phyloP scores from a whole-genome alignment of 1,284 basidiomycete species.

The Taiwanofungus camphoratus region DNA sequence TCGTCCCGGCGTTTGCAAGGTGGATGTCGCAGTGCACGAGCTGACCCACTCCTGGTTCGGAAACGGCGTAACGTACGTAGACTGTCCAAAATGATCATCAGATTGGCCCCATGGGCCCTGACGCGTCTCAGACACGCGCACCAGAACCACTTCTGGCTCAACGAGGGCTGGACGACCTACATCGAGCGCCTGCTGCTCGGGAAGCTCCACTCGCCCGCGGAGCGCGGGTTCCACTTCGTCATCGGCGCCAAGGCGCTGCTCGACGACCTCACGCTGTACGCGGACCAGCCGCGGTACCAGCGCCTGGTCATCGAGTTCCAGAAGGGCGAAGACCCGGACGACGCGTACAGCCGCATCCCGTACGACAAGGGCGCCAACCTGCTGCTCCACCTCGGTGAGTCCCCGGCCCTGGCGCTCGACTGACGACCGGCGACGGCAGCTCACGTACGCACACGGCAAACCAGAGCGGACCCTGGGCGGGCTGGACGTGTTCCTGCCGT shows the following conservation, averaged over 20 bases:
- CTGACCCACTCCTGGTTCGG: constrained; percentile 82
- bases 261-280: constrained; percentile 65
- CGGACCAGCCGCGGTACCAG: constrained; percentile 70
- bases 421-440: no score
- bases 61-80: constrained; percentile 71
- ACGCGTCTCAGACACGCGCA: constrained; percentile 66
- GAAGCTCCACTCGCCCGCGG: constrained; percentile 69
- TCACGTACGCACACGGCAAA: no score
- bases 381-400: constrained; percentile 57
- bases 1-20: constrained; percentile 12
- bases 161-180: constrained; percentile 94
- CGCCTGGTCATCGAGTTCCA: constrained; percentile 83
- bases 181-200: constrained; percentile 83
- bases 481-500: constrained; percentile 79
- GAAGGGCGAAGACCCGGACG: constrained; percentile 82
- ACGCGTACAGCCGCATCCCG: constrained; percentile 66
- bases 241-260: constrained; percentile 69
- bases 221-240: constrained; percentile 68
- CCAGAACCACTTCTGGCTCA: constrained; percentile 85
- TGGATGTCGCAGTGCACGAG: constrained; percentile 80
- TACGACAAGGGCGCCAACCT: constrained; percentile 79
- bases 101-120: no score
- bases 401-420: no score
- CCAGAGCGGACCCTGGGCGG: constrained; percentile 82
- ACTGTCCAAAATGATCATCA: no score